Evolutionary conservation across 2,329 filamentous ascomycete species (phyloP).

Genomic region (Aureobasidium vineae): DNA sequence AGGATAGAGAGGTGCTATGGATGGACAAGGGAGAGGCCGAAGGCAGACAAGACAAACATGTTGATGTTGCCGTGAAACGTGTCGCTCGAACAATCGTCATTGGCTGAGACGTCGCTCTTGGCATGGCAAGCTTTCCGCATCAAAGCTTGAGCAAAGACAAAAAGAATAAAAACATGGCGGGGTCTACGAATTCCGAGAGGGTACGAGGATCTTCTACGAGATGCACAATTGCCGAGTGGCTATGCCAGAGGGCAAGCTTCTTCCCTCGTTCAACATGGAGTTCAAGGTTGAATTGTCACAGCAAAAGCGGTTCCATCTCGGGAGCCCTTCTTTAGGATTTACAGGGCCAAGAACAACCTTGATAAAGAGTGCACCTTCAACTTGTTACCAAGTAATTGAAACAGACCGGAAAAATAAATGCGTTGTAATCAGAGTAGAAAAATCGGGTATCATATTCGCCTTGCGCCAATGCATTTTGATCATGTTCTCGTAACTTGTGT

Average conservation of each 20-base stretch:
- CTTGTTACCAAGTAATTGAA: no score
- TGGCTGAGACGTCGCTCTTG: background rate
- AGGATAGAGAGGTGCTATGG: background rate
- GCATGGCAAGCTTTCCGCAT: background rate
- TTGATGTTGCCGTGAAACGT: background rate
- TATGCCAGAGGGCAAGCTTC: background rate
- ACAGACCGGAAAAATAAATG: no score
- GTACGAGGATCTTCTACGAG: background rate
- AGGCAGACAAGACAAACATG: background rate
- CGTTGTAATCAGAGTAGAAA: no score
- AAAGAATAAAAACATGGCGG: background rate
- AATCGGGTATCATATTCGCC: conserved; percentile 3
- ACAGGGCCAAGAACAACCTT: no score
- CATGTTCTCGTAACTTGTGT: background rate
- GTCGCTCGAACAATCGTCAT: background rate
- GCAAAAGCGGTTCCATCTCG: no score
- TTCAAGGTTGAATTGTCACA: no score
- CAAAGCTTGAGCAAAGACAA: conserved; percentile 13
- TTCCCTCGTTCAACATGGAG: background rate
- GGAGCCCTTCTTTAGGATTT: no score
- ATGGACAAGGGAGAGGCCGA: conserved; percentile 5
- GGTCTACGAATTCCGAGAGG: background rate
- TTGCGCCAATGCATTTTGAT: background rate
- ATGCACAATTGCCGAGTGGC: background rate
- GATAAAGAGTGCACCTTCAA: no score